phyloP scores from a whole-genome alignment of 1,284 basidiomycete species.

The Trametes polyzona region DNA sequence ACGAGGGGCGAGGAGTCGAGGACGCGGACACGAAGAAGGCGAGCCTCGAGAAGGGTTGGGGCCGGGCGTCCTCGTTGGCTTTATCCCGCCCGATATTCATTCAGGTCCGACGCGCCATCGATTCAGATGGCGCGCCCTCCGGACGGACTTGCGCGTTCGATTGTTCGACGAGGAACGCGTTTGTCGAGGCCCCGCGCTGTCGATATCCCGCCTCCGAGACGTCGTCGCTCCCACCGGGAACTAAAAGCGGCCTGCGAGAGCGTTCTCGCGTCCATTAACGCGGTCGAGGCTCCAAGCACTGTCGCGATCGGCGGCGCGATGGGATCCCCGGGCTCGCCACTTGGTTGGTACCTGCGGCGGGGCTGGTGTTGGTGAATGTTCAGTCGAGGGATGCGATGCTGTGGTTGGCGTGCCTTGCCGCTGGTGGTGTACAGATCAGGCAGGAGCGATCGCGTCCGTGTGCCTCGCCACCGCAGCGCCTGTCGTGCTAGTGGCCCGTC shows the following conservation, averaged over 20 bases:
- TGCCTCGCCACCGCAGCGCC: neutral
- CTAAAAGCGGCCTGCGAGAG: constrained; percentile 1
- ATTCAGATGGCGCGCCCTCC: neutral
- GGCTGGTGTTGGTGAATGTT: too few species aligned
- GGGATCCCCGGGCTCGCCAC: neutral
- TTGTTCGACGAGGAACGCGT: neutral
- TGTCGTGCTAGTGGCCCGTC: too few species aligned
- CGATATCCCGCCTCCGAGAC: too few species aligned
- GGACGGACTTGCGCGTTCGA: neutral
- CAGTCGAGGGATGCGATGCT: neutral
- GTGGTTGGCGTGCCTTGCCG: constrained; percentile 2
- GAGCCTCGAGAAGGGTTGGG: neutral
- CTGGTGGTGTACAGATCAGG: neutral
- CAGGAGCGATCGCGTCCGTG: neutral
- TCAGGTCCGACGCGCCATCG: too few species aligned
- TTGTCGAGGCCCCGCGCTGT: neutral
- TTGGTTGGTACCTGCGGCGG: too few species aligned
- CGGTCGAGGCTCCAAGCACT: neutral
- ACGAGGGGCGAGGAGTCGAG: neutral
- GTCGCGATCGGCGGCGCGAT: neutral
- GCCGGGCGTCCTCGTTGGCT: neutral
- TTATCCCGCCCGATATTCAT: neutral
- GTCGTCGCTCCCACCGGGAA: too few species aligned
- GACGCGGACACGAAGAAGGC: neutral
- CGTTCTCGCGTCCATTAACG: constrained; percentile 2